Conservation (phyloP, 768 basidiomycete genomes). For the Phanerochaete sordida region DNA sequence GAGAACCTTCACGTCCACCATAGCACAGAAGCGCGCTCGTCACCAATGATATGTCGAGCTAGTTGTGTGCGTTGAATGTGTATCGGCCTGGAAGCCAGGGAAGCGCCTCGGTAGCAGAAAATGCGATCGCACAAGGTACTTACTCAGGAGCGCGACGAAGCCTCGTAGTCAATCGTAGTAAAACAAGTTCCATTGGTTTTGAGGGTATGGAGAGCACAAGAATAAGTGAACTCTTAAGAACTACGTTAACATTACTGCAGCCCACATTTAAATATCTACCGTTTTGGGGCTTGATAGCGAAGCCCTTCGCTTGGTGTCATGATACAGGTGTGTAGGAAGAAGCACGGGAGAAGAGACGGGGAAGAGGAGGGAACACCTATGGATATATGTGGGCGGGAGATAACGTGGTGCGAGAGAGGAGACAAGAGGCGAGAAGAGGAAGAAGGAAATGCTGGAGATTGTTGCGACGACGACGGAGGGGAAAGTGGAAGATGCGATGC, state of each 20-base stretch:
- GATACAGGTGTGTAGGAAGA: conserved; percentile 11
- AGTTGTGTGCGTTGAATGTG: neutral
- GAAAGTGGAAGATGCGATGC: conserved; percentile 3
- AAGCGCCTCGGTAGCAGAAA: neutral
- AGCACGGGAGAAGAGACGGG: conserved; percentile 9
- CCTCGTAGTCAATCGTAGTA: neutral
- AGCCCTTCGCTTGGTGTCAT: conserved; percentile 41
- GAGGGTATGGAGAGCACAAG: neutral
- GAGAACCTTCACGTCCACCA: no score
- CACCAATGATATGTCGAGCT: neutral
- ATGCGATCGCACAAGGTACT: neutral
- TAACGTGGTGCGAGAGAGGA: conserved; percentile 1
- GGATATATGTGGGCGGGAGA: conserved; percentile 7
- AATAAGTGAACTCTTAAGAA: conserved; percentile 1
- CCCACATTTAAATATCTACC: conserved; percentile 24
- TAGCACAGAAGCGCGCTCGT: no score
- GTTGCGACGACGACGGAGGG: conserved; percentile 3
- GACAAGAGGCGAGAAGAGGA: neutral
- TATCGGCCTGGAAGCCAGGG: neutral
- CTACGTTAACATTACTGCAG: neutral
- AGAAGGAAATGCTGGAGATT: neutral
- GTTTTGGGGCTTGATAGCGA: conserved; percentile 44
- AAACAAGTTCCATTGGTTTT: neutral
- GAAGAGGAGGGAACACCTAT: conserved; percentile 13
- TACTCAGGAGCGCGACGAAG: neutral